Evolutionary conservation across 805 yeast genomes (phyloP), one percentile per base, ranked within the genome.

Genomic region (Kodamaea hsintzibuensis): DNA sequence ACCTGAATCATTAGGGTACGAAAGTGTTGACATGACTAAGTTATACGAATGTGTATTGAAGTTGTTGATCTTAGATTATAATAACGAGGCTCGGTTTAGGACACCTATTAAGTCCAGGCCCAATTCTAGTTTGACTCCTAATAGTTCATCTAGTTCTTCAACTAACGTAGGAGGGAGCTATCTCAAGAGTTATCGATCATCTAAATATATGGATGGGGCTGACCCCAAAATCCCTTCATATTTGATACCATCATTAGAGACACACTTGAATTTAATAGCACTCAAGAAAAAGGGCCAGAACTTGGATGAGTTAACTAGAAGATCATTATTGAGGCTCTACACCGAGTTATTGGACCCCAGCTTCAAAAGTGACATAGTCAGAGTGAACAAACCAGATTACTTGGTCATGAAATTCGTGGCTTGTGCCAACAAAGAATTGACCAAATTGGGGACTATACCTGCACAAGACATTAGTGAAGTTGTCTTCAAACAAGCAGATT

Each of bases 51-150:
- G 80, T 30, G 76, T 85, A 1, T 62, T 87, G 46, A 83, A 84
- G 60, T 67, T 84, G 6, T 64, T 86, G 1, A 66, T 88, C 10
- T 64, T 88, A 16, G 86, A 83, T 47, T 85, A 87, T 60, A 70
- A 81, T 51, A 82, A 79, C 54, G 90, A 85, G 65, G 89, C 89
- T 1, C 68, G 90, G 38, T 86, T 85, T 69, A 68, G 78, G 50
- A 74, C 71, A 13, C 72, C 72, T 22, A 47, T 64, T 2, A 39
- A 42, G 12, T 33, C 44, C n/a, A 54, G 33, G 18, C 49, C 58
- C 10, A 27, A 51, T 9, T 52, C 49, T 7, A 35, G 42, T 9
- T 45, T 46, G 37, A 22, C 49, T 2, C 17, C 14, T n/a, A 45
- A 27, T 12, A 9, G 43, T 4, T 7, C 49, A 10, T 33, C 43